phyloP scores from a whole-genome alignment of 1,284 basidiomycete genomes.

The Leccinum pallidistipes region DNA sequence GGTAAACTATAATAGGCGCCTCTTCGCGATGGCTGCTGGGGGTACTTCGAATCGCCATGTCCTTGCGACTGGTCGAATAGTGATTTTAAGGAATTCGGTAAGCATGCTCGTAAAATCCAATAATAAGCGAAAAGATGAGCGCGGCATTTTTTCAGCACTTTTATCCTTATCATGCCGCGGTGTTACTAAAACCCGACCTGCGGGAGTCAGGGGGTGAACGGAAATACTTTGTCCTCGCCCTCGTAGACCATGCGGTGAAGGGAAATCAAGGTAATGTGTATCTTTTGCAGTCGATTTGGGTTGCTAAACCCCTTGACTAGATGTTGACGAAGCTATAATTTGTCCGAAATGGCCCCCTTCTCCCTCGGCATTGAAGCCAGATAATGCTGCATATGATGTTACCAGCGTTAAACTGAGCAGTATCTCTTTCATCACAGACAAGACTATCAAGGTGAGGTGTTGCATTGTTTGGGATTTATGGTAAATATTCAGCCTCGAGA shows the following conservation, averaged over 20 bases:
- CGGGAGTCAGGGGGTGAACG: slow-evolving; percentile 50
- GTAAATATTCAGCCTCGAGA: slow-evolving; percentile 8
- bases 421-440: slow-evolving; percentile 78
- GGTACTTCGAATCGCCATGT: slow-evolving; percentile 71
- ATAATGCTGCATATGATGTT: slow-evolving; percentile 71
- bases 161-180: slow-evolving; percentile 63
- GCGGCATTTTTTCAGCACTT: slow-evolving; percentile 66
- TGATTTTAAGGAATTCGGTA: slow-evolving; percentile 84
- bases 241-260: slow-evolving; percentile 67
- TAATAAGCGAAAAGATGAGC: neutral
- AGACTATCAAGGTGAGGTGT: slow-evolving; percentile 64
- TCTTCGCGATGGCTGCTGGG: slow-evolving; percentile 65
- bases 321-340: slow-evolving; percentile 58
- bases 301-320: slow-evolving; percentile 38
- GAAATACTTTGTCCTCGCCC: slow-evolving; percentile 73
- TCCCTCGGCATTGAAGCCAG: slow-evolving; percentile 46
- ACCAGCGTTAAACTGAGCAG: slow-evolving; percentile 69
- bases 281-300: neutral
- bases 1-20: slow-evolving; percentile 61
- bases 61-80: slow-evolving; percentile 74
- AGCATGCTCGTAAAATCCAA: slow-evolving; percentile 27
- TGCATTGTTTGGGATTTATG: neutral
- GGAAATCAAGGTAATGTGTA: slow-evolving; percentile 50
- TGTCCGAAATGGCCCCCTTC: slow-evolving; percentile 76
- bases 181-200: slow-evolving; percentile 75